These are phyloP conservation scores for Solanum hybrid DNA, from an alignment of 305 asterid genomes.

Conservation along the genomic window DNA sequence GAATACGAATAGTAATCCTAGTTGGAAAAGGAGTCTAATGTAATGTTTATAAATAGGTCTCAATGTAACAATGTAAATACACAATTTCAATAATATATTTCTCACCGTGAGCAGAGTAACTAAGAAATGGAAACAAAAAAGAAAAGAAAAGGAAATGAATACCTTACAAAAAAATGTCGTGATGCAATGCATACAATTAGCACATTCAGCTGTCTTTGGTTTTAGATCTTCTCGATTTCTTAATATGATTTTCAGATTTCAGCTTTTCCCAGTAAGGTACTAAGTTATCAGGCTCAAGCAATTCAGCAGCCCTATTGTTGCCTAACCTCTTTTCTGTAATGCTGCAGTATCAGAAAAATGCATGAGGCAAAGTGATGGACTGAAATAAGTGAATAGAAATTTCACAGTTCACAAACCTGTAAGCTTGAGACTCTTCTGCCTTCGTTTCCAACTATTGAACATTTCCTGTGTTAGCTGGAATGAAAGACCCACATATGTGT, in stretches of 20 bases:
- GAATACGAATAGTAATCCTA: too few species aligned
- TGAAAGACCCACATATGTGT: conserved; percentile 47
- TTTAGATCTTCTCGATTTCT: conserved; percentile 2
- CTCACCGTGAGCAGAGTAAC: not conserved
- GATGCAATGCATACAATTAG: not conserved
- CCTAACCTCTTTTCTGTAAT: not conserved
- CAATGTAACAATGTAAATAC: too few species aligned
- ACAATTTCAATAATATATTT: too few species aligned
- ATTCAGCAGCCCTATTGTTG: not conserved
- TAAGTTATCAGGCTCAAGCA: not conserved
- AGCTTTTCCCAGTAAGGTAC: not conserved
- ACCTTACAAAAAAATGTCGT: not conserved
- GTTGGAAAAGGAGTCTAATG: too few species aligned
- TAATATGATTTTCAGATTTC: not conserved
- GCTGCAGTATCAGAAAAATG: not conserved
- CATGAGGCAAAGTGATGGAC: not conserved
- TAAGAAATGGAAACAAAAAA: not conserved
- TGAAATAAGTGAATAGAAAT: not conserved
- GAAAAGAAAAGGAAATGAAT: not conserved
- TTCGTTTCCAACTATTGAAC: conserved; percentile 45
- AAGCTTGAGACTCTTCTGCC: conserved; percentile 28
- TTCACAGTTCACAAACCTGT: conserved; percentile 24
- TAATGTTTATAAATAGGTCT: too few species aligned
- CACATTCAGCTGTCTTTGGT: not conserved
- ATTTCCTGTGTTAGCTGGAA: conserved; percentile 40